These are phyloP conservation scores for Parathielavia appendiculata DNA, from an alignment of 495 filamentous ascomycete genomes.

Conservation along the genomic window DNA sequence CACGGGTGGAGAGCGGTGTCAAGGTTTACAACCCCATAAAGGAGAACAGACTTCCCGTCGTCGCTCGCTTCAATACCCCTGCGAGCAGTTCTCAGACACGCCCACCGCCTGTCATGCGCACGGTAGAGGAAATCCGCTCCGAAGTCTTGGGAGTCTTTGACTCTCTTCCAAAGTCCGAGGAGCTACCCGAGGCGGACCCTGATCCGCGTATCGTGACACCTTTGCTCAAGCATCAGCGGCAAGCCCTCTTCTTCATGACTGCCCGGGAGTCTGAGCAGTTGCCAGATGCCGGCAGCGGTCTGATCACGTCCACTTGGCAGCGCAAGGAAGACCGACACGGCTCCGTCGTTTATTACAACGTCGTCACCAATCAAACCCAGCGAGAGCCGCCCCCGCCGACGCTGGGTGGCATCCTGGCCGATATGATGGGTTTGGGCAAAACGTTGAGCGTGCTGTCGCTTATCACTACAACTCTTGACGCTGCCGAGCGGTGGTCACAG, in stretches of 20 bases:
- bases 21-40: conserved; percentile 61
- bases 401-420: conserved; percentile 84
- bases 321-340: conserved; percentile 49
- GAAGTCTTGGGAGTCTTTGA: conserved; percentile 89
- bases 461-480: conserved; percentile 54
- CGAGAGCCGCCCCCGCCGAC: conserved; percentile 61
- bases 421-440: conserved; percentile 98
- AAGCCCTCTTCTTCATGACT: conserved; percentile 83
- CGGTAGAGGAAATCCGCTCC: conserved; percentile 74
- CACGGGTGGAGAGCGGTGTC: conserved; percentile 57
- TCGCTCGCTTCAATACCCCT: conserved; percentile 9
- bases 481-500: conserved; percentile 55
- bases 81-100: conserved; percentile 13
- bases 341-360: conserved; percentile 61
- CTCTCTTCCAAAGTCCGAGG: conserved; percentile 64
- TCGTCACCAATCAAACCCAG: conserved; percentile 70
- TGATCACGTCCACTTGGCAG: conserved; percentile 72
- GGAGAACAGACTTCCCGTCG: conserved; percentile 41
- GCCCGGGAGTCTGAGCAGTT: conserved; percentile 60
- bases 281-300: conserved; percentile 37
- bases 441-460: conserved; percentile 84
- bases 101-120: conserved; percentile 43
- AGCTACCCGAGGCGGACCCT: conserved; percentile 70
- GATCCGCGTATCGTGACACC: conserved; percentile 57
- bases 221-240: conserved; percentile 82